A percentile compares a stretch with the other conserved stretches of the same genome.
Conservation (phyloP, 2,329 filamentous ascomycete species). For the Tolypocladium ophioglossoides region DNA sequence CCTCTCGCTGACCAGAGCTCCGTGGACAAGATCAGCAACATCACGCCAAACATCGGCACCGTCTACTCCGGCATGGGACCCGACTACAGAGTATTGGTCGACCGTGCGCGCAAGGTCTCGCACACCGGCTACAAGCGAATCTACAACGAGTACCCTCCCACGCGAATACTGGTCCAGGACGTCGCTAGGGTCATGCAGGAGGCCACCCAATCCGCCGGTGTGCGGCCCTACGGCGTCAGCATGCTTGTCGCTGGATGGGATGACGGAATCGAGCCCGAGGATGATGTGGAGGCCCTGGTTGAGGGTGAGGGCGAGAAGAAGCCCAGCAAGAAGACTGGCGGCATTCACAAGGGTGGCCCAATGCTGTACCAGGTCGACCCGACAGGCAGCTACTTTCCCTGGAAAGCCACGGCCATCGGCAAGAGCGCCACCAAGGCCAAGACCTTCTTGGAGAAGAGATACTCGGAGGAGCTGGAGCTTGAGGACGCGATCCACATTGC, state of each 20-base stretch:
- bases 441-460: slow-evolving; percentile 98
- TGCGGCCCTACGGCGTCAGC: slow-evolving; percentile 92
- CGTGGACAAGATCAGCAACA: slow-evolving; percentile 91
- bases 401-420: slow-evolving; percentile 98
- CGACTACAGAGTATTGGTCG: slow-evolving; percentile 93
- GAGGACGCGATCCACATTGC: slow-evolving; percentile 99
- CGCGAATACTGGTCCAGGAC: slow-evolving; percentile 96
- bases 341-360: slow-evolving; percentile 88
- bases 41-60: slow-evolving; percentile 99
- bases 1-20: slow-evolving; percentile 92
- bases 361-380: slow-evolving; percentile 98
- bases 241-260: slow-evolving; percentile 96
- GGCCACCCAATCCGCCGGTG: slow-evolving; percentile 94
- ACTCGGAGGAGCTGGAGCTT: slow-evolving; percentile 91
- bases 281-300: slow-evolving; percentile 45
- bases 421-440: slow-evolving; percentile 98
- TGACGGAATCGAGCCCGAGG: slow-evolving; percentile 85
- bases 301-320: slow-evolving; percentile 60
- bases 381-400: slow-evolving; percentile 97
- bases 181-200: slow-evolving; percentile 98
- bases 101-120: slow-evolving; percentile 95
- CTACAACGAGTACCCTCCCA: slow-evolving; percentile 99
- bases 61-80: slow-evolving; percentile 99
- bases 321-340: slow-evolving; percentile 77
- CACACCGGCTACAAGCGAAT: slow-evolving; percentile 99